Base-by-base conservation (phyloP, 2,329 filamentous ascomycete species). In the Colletotrichum tropicicola region DNA sequence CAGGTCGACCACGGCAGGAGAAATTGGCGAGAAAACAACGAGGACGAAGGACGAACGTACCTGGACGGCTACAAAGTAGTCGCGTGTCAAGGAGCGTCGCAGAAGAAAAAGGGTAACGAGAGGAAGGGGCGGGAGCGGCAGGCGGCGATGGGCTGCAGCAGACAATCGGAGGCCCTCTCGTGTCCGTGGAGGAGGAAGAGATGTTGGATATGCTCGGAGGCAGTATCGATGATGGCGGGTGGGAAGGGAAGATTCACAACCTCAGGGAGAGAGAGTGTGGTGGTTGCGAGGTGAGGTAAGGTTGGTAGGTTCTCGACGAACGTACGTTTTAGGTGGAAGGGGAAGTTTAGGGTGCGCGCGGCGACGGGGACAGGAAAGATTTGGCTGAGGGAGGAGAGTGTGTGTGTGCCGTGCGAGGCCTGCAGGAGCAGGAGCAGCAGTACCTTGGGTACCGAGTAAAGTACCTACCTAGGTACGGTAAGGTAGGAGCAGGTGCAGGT, bases 11-110 rank as follows among this genome's bases (percentile, higher is more conserved):
- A 45, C 12, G 44, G 21, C 37, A 56, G 37, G 37, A 56, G 23
- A 17, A 30, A 15, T 12, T 17, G 6, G 23, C 13, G 8, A 23
- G 25, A 25, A 47, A 32, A 41, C n/a, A 32, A 17, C n/a, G 27
- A 49, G 41, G 43, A 60, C 41, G 45, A 32, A 30, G 53, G 37
- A 41, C 35, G 39, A 27, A 73, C 72, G 57, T 72, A 73, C 74
- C 69, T 62, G 67, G 57, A 69, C 63, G 62, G 55, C 58, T 61
- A 62, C 49, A 55, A 19, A 65, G 60, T 51, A 69, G 73, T 77
- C 77, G 77, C 77, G 78, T 78, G 72, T 77, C 72, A 72, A 65
- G 72, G 68, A 70, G 72, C 70, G 74, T 72, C 70, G 73, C 71
- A 71, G 68, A 67, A 70, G 66, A 64, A 63, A 47, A 49, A 63